Conservation (phyloP, 176 grass and related monocot species). For the Carex myosuroides region DNA sequence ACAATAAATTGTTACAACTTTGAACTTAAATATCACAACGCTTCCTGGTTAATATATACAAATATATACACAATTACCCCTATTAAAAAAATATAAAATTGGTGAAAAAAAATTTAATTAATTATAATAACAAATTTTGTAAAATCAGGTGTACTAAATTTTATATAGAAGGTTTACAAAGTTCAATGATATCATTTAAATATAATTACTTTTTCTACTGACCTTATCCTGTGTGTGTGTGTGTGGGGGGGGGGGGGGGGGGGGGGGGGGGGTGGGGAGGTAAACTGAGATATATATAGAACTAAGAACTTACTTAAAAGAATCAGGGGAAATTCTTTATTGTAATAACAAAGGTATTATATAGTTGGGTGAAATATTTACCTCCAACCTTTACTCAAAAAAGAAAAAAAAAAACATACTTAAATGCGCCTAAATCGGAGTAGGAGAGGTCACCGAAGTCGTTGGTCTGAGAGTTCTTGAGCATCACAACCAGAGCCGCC, state of each 20-base stretch:
- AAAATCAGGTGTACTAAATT: background rate
- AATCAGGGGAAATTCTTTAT: too few relatives aligned
- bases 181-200: background rate
- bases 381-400: too few relatives aligned
- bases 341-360: too few relatives aligned
- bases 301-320: constrained; percentile 48
- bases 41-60: background rate
- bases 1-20: background rate
- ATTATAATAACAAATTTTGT: background rate
- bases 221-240: background rate
- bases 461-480: constrained; percentile 60
- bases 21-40: background rate
- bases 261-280: too few relatives aligned
- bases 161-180: background rate
- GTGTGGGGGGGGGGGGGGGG: too few relatives aligned
- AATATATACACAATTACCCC: background rate
- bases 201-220: background rate
- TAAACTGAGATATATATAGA: background rate
- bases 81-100: too few relatives aligned
- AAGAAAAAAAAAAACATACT: constrained; percentile 15
- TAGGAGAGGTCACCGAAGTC: constrained; percentile 77
- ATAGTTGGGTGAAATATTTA: too few relatives aligned
- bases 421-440: constrained; percentile 78
- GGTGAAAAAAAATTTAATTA: background rate
- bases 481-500: constrained; percentile 74